These are phyloP conservation scores for Musa schizocarpa DNA, from an alignment of 176 grass and related monocot genomes.

Conservation along the genomic window DNA sequence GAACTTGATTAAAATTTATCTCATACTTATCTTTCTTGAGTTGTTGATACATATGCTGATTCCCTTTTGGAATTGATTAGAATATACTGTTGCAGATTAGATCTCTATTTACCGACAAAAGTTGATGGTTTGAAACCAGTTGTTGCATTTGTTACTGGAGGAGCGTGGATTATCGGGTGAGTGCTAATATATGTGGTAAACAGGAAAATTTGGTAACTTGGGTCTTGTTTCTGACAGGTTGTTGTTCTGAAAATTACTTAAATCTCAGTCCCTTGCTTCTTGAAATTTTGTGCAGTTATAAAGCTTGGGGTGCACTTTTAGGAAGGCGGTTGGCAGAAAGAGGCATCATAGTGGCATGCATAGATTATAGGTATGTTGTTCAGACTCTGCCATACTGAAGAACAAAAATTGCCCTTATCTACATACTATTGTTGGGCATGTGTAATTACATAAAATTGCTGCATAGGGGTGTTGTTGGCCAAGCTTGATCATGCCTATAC, in stretches of 20 bases:
- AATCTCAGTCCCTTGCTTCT: background rate
- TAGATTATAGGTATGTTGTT: constrained; percentile 76
- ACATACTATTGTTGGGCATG: background rate
- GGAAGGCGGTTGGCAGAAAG: constrained; percentile 89
- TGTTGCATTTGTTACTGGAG: constrained; percentile 74
- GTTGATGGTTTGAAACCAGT: constrained; percentile 40
- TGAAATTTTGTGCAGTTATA: constrained; percentile 53
- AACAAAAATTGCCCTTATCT: background rate
- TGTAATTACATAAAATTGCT: background rate
- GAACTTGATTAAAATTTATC: background rate
- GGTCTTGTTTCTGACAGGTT: background rate
- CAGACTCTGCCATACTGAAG: constrained; percentile 4
- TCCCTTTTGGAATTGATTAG: background rate
- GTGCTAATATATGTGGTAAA: constrained; percentile 29
- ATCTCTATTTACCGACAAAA: constrained; percentile 72
- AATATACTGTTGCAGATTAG: constrained; percentile 44
- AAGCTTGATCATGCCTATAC: background rate
- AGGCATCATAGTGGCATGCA: constrained; percentile 82
- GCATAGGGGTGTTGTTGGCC: background rate
- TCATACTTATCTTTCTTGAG: background rate
- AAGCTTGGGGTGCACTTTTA: constrained; percentile 96
- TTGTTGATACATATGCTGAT: background rate
- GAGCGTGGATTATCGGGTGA: constrained; percentile 99
- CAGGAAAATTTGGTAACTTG: constrained; percentile 6
- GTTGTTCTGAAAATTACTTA: background rate